Evolutionary conservation across 2,329 filamentous ascomycete genomes (phyloP), one percentile per base, ranked within the genome.

Genomic region (Penicillium sp.): DNA sequence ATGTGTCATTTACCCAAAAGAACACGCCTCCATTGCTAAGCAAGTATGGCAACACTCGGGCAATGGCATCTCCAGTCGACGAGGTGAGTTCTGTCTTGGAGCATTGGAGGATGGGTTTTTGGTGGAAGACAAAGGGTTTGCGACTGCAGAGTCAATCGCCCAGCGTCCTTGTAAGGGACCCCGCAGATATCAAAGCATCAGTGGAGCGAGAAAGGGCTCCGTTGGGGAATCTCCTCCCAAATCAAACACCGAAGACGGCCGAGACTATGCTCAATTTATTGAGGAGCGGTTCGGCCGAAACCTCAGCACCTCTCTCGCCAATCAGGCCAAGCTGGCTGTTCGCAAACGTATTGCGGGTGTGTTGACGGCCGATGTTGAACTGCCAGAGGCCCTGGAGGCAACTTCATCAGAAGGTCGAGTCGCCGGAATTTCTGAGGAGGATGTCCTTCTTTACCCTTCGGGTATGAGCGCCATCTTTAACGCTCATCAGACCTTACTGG

Each of bases 381-480:
- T 90, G 10, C 75, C 78, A 14, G 82, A 86, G 65, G 82, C 83
- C 7, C 73, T 86, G 28, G 76, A 81, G n/a, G 72, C 65, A 14
- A 59, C 69, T 14, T 65, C 70, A 14, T 65, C 66, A 3, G 65
- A 68, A 61, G 69, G 70, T 14, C 69, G 73, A 55, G 68, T 76
- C 48, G 64, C 68, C 47, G 86, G 83, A 25, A 86, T 97, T 49
- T 85, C 84, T 1, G 91, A 96, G 69, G 84, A 90, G 22, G 93
- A 99, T 69, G 89, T 99, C 35, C 96, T 91, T 67, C 81, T 99
- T 0, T 93, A 89, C 63, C 90, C 93, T 0, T 88, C 84, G 38
- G 94, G 94, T 36, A 99, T 99, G 92, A 97, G 91, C 68, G 86
- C 93, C 49, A 97, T 99, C 42, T 99, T 91, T 77, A 91, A 90